Conservation (phyloP, 1,284 basidiomycete genomes). For the Sparassis latifolia region DNA sequence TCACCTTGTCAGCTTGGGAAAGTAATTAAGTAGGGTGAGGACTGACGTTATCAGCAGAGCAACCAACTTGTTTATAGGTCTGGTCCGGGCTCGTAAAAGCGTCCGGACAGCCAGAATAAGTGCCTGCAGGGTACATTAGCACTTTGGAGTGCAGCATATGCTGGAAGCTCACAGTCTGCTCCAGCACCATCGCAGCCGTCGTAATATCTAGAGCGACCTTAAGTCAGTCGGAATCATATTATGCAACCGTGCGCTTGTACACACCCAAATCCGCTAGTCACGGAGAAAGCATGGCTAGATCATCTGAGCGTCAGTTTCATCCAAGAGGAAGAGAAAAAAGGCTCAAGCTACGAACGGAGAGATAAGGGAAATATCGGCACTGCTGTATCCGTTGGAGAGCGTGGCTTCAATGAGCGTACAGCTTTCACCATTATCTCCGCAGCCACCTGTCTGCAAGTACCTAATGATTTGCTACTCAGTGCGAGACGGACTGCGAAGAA, state of each 20-base stretch:
- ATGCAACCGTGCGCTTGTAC: neutral
- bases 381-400: neutral
- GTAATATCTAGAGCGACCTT: neutral
- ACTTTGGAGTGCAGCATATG: neutral
- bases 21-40: neutral
- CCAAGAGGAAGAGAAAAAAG: neutral
- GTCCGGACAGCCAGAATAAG: neutral
- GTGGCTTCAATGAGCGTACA: neutral
- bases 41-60: neutral
- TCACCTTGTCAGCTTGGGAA: neutral
- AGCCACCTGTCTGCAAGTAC: slow-evolving; percentile 14
- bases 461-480: slow-evolving; percentile 2
- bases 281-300: neutral
- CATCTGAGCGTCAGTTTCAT: neutral
- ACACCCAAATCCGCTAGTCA: neutral
- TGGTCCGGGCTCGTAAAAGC: neutral
- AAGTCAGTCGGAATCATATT: neutral
- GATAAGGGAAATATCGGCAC: neutral
- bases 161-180: neutral
- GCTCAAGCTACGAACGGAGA: neutral
- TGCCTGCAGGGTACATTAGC: neutral
- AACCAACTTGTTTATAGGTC: neutral
- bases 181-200: neutral
- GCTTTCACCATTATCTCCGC: neutral
- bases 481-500: neutral